Evolutionary conservation across 2,329 filamentous ascomycete genomes (phyloP), one percentile per base, ranked within the genome.

Genomic region (Arachnopeziza araneosa): DNA sequence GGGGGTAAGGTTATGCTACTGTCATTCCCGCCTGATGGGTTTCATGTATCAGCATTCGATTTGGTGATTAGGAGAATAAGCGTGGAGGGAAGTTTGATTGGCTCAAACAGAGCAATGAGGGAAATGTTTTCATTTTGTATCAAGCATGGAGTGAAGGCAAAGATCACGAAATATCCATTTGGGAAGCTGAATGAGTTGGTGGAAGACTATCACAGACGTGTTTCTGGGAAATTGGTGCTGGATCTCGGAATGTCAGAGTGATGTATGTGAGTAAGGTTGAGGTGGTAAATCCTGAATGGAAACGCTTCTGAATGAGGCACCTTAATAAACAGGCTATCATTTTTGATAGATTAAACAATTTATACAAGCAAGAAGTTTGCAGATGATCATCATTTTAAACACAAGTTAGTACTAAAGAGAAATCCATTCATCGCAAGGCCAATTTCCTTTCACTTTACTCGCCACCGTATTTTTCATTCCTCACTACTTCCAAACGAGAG

Each of bases 1-100:
- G 77, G 79, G 56, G 77, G 76, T 0, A 75, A 67, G n/a, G 78
- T 76, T 61, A 74, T 80, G 6, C 67, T 79, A 0, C 77, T 80
- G 1, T 79, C 76, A 0, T 80, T 79, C 66, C 77, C 77, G 0
- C 73, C 76, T 52, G 67, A 71, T 12, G 76, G 76, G 0, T 78
- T 78, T 59, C 73, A 75, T 22, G 60, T 78, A n/a, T 75, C 74
- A 0, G 71, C 76, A 2, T 62, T 71, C 17, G 76, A 78, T 61
- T 60, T 78, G 1, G 76, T 79, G 36, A 44, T 44, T 44, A 44
- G 36, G 17, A 44, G 36, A 19, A 19, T 44, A 44, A 44, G 36
- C 17, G 5, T 44, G 17, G 36, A 44, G 36, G 36, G 36, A 17
- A 44, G 36, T 14, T 44, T 44, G 17, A 44, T 44, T 19, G 36